Conservation (phyloP, 2,329 filamentous ascomycete genomes). For the Venturia aucupariae region DNA sequence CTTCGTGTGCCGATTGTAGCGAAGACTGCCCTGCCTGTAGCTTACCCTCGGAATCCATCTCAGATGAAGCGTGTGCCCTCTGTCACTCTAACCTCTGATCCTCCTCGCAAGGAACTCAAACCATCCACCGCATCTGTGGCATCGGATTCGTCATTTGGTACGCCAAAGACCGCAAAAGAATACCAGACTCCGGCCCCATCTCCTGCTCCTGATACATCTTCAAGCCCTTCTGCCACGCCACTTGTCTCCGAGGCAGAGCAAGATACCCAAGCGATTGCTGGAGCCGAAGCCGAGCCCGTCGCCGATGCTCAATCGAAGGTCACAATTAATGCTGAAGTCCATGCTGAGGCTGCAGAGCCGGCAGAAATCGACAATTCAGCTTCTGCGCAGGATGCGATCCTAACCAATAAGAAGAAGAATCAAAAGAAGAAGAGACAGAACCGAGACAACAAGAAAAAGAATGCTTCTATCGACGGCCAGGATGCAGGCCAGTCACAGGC, state of each 20-base stretch:
- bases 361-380: not conserved
- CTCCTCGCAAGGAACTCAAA: not conserved
- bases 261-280: not conserved
- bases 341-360: not conserved
- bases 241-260: not conserved
- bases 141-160: not conserved
- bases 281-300: not conserved
- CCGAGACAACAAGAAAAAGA: not conserved
- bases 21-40: not conserved
- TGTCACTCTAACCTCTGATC: not conserved
- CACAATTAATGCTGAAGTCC: not conserved
- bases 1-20: not conserved
- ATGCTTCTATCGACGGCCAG: not conserved
- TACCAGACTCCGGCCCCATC: not conserved
- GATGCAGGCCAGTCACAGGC: not conserved
- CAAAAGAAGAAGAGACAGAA: not conserved
- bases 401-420: not conserved
- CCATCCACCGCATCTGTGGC: not conserved
- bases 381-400: not conserved
- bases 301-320: not conserved
- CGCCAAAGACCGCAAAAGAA: slow-evolving; percentile 1
- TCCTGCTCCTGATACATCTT: not conserved
- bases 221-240: not conserved
- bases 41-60: not conserved
- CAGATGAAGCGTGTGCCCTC: not conserved